Conservation (phyloP, 2,329 filamentous ascomycete species). For the Uncinocarpus reesii region DNA sequence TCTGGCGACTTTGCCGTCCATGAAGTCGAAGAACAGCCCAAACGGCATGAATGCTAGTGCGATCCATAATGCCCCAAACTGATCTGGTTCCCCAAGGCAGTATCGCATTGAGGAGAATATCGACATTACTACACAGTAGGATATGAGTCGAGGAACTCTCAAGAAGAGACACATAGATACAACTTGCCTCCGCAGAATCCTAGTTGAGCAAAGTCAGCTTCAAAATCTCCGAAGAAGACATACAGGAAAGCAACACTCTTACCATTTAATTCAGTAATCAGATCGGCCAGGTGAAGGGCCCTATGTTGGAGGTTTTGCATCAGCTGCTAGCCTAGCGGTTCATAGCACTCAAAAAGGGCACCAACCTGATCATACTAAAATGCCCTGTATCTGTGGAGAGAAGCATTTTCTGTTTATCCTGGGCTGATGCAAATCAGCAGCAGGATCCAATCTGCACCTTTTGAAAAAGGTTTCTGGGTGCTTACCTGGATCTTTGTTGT, state of each 20-base stretch:
- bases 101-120: conserved; percentile 92
- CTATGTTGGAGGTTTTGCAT: conserved; percentile 22
- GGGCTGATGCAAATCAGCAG: conserved; percentile 26
- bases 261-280: conserved; percentile 44
- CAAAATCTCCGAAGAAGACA: not conserved
- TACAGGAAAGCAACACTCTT: conserved; percentile 13
- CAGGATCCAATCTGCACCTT: too few relatives aligned
- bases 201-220: conserved; percentile 18
- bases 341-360: conserved; percentile 6
- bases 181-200: conserved; percentile 42
- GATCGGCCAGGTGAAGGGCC: conserved; percentile 42
- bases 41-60: conserved; percentile 83
- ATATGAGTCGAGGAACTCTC: conserved; percentile 2
- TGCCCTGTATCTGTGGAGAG: conserved; percentile 40
- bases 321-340: not conserved
- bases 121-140: conserved; percentile 60
- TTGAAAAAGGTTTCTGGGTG: not conserved
- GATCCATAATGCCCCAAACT: conserved; percentile 62
- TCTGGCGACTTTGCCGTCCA: conserved; percentile 91
- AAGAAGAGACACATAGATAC: not conserved
- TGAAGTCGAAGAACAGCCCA: conserved; percentile 92
- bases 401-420: conserved; percentile 42
- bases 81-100: conserved; percentile 60
- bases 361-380: conserved; percentile 43
- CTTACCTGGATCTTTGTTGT: conserved; percentile 7